These are phyloP conservation scores for Mycena maculata DNA, from an alignment of 768 basidiomycete species.

Conservation along the genomic window DNA sequence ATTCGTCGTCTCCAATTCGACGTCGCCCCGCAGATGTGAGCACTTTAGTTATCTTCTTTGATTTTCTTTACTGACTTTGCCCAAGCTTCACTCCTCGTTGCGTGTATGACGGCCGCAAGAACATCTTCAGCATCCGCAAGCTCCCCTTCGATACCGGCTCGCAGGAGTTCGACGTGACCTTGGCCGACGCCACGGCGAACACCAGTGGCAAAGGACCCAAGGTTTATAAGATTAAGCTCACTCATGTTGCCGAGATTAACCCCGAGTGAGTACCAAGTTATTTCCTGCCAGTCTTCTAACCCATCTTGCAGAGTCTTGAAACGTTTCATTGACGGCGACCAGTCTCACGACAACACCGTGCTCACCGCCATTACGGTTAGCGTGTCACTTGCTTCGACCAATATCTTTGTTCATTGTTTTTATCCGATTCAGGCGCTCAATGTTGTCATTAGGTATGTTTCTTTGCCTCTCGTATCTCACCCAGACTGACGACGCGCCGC, in stretches of 20 bases:
- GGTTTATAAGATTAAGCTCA: constrained; percentile 70
- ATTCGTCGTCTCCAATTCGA: constrained; percentile 70
- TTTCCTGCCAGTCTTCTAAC: background rate
- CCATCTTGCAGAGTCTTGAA: constrained; percentile 59
- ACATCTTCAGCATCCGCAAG: constrained; percentile 70
- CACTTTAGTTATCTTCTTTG: no score
- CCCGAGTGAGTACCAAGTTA: constrained; percentile 47
- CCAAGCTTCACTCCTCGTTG: constrained; percentile 74
- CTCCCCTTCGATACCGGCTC: constrained; percentile 66
- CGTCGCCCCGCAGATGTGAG: constrained; percentile 61
- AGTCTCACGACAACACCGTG: constrained; percentile 65
- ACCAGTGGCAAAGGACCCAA: constrained; percentile 62
- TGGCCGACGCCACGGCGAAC: constrained; percentile 51
- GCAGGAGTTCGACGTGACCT: constrained; percentile 75
- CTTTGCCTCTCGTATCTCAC: no score
- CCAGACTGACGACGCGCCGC: no score
- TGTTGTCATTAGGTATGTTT: constrained; percentile 54
- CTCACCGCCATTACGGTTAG: constrained; percentile 67
- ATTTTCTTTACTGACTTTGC: background rate
- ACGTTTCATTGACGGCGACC: constrained; percentile 66
- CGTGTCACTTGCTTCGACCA: no score
- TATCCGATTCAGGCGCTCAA: constrained; percentile 60
- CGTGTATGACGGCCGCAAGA: constrained; percentile 66
- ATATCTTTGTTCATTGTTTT: constrained; percentile 18
- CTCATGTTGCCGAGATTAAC: constrained; percentile 68